Evolutionary conservation across 257 asterid species (phyloP).

Genomic region (Solanum phureja): DNA sequence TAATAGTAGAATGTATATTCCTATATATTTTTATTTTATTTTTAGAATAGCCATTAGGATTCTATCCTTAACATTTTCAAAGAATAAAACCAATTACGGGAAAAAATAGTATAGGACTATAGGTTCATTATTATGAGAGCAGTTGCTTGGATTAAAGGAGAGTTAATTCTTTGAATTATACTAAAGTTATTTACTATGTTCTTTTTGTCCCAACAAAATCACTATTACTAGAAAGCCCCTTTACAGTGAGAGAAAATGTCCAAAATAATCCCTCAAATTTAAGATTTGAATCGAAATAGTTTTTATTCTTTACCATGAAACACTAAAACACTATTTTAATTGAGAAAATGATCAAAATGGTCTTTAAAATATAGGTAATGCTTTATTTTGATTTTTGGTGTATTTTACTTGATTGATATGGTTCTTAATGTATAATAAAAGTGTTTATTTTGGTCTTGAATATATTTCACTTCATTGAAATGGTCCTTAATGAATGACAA

Average conservation of each 20-base stretch:
- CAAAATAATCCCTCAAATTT: not conserved
- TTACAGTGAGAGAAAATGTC: not conserved
- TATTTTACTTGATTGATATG: not conserved
- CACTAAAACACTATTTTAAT: not conserved
- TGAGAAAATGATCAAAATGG: not conserved
- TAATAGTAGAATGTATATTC: not conserved
- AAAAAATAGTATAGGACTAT: not conserved
- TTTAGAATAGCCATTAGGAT: not conserved
- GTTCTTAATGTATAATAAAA: too few species aligned
- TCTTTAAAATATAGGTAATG: not conserved
- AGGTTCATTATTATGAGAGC: not conserved
- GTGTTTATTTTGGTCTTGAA: not conserved
- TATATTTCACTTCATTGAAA: not conserved
- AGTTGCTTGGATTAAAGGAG: not conserved
- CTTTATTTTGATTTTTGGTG: too few species aligned
- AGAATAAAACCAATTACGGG: not conserved
- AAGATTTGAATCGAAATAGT: not conserved
- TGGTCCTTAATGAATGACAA: not conserved
- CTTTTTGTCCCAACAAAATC: not conserved
- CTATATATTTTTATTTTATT: not conserved
- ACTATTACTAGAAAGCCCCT: not conserved
- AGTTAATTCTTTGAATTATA: not conserved
- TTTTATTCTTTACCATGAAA: not conserved
- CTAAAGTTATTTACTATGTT: not conserved
- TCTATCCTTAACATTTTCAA: not conserved